phyloP scores from a whole-genome alignment of 441 rosid species.

The Populus hybrid region DNA sequence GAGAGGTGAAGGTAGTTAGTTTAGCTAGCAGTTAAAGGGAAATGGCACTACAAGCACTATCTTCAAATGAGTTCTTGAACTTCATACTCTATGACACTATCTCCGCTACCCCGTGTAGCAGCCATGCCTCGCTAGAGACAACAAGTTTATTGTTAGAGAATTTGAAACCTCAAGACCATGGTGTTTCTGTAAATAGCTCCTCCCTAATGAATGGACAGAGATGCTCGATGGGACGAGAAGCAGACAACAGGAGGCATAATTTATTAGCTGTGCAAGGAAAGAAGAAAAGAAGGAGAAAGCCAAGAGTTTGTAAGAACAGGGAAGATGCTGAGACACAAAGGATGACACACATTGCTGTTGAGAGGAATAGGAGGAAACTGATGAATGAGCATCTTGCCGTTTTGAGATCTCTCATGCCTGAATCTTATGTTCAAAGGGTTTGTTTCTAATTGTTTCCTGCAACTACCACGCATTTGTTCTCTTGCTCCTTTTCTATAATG shows the following conservation, averaged over 20 bases:
- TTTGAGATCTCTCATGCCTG: constrained; percentile 85
- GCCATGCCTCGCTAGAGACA: constrained; percentile 35
- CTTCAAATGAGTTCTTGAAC: constrained; percentile 63
- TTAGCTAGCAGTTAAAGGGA: background rate
- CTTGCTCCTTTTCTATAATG: background rate
- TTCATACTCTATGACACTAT: constrained; percentile 58
- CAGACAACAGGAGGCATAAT: constrained; percentile 17
- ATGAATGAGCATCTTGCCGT: constrained; percentile 85
- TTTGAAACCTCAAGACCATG: constrained; percentile 19
- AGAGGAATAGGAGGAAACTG: constrained; percentile 81
- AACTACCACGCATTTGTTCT: background rate
- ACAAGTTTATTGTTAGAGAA: constrained; percentile 19
- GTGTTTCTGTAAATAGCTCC: constrained; percentile 6
- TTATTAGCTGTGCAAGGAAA: constrained; percentile 40
- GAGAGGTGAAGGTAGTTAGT: background rate
- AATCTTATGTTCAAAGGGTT: constrained; percentile 79
- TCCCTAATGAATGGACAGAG: constrained; percentile 8
- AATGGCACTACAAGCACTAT: constrained; percentile 69
- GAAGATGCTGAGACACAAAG: constrained; percentile 86
- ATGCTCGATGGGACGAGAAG: constrained; percentile 16
- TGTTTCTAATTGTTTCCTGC: background rate
- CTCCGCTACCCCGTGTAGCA: constrained; percentile 48
- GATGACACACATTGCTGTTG: constrained; percentile 91
- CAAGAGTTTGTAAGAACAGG: constrained; percentile 72
- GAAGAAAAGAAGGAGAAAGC: constrained; percentile 66